Conservation (phyloP, 345 rosid genomes). For the Syzygium grande region DNA sequence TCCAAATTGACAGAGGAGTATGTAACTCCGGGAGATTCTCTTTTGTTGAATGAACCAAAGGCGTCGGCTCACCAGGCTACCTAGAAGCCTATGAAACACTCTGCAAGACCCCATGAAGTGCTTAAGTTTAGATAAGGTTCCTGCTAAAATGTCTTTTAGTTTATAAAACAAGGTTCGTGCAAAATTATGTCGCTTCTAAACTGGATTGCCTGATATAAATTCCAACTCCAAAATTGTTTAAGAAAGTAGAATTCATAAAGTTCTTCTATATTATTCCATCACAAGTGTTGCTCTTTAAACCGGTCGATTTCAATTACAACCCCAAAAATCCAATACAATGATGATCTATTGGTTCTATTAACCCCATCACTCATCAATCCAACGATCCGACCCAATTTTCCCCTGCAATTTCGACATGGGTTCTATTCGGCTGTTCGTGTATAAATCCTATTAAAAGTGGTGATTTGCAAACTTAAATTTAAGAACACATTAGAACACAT, state of each 20-base stretch:
- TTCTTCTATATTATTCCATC: not conserved
- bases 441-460: not conserved
- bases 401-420: not conserved
- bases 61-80: not conserved
- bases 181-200: not conserved
- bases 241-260: not conserved
- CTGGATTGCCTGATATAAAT: not conserved
- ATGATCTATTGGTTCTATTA: not conserved
- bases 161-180: not conserved
- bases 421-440: not conserved
- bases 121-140: not conserved
- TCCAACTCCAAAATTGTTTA: not conserved
- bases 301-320: accelerated
- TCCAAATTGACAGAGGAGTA: not conserved
- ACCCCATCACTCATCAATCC: not conserved
- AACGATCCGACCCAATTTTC: not conserved
- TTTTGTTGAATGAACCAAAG: not conserved
- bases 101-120: not conserved
- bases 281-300: not conserved
- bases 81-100: not conserved
- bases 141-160: too few relatives aligned
- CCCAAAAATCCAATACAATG: not conserved
- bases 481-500: not conserved
- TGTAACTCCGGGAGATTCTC: not conserved
- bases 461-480: not conserved